Evolutionary conservation across 352 stramenopile genomes (phyloP), one percentile per base, ranked within the genome.

Genomic region (Phytophthora aleatoria): DNA sequence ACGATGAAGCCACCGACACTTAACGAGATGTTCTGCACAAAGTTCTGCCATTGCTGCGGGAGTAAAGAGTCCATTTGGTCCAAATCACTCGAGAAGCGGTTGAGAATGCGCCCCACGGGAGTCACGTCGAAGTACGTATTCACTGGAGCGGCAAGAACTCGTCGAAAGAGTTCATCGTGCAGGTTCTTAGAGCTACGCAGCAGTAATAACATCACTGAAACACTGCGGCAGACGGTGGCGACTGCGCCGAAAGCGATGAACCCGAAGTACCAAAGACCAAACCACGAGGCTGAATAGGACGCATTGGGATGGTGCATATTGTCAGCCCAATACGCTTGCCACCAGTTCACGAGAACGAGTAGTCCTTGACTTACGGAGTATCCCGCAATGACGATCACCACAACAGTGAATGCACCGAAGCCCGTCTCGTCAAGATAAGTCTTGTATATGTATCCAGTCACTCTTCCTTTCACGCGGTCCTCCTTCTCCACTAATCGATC

Each of bases 41-140:
- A 65, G 26, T 61, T 50, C 31, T 76, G 64, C 57, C 73, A 84
- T 56, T 82, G 76, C 20, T 78, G 68, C 10, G 72, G 73, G 16
- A 84, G 51, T 24, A 70, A 35, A 0, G 61, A 72, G 67, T 86
- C 77, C 33, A 86, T 68, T 57, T 86, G 79, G 48, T 86, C 77
- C n/a, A 86, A 50, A 47, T 88, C 79, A n/a, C 69, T 76, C 11
- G 73, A 84, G 52, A 86, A 87, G 7, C 78, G 62, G 39, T 85
- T 87, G 26, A 87, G 54, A 52, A 87, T 81, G 11, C 67, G 65
- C 8, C 76, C 78, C 15, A 90, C 52, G 1, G 80, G 78, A 26
- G 79, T 89, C 33, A 83, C 64, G 24, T 86, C 78, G 27, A 87
- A 89, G 49, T 82, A 87, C 13, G 26, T 57, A n/a, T 64, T 83